These are phyloP conservation scores for Spinacia oleracea DNA, from an alignment of 179 eudicot genomes.

Conservation along the genomic window DNA sequence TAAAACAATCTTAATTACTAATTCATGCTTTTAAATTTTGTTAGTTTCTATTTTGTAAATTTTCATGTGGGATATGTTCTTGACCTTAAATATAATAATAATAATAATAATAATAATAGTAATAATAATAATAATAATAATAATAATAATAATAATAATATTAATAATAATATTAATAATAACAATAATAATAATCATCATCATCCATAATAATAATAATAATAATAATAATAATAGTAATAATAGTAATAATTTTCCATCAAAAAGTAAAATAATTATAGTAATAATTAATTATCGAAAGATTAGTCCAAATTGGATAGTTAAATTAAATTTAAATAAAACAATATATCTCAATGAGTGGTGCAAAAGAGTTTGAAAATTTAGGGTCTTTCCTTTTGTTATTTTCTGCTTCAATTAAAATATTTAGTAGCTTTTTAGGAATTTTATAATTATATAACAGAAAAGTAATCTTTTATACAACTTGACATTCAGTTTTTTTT, in stretches of 20 bases:
- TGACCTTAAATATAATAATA: slow-evolving; percentile 27
- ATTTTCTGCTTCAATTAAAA: slow-evolving; percentile 16
- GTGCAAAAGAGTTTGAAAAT: slow-evolving; percentile 15
- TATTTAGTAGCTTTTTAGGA: slow-evolving; percentile 20
- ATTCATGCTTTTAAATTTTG: slow-evolving; percentile 52
- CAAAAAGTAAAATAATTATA: no score
- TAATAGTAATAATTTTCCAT: background rate
- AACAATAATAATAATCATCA: background rate
- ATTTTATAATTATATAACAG: background rate
- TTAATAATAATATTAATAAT: background rate
- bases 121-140: background rate
- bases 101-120: background rate
- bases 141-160: background rate
- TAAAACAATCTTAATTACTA: background rate
- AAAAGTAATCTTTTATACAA: slow-evolving; percentile 19
- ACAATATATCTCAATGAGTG: slow-evolving; percentile 29
- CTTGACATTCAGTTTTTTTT: background rate
- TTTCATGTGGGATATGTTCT: slow-evolving; percentile 49
- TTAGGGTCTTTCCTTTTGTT: slow-evolving; percentile 22
- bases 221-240: background rate
- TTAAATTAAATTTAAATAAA: slow-evolving; percentile 7
- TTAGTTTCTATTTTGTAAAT: slow-evolving; percentile 58
- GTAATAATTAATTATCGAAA: background rate
- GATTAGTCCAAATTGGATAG: slow-evolving; percentile 7
- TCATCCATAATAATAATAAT: no score